These are phyloP conservation scores for Kwoniella bestiolae DNA, from an alignment of 768 basidiomycete species.

Conservation along the genomic window DNA sequence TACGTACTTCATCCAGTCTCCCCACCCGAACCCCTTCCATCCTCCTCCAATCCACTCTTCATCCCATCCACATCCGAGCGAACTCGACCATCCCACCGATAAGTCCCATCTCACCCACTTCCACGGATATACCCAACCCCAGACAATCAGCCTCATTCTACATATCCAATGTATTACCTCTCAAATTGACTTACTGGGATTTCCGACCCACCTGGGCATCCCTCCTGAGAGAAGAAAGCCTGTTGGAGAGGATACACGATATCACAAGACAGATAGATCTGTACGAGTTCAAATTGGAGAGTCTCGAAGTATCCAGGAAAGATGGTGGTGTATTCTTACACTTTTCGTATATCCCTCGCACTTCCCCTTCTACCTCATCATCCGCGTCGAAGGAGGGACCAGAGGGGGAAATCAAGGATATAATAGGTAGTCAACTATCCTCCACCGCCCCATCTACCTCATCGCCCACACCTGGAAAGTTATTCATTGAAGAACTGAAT, in stretches of 20 bases:
- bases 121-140: background rate
- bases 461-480: conserved; percentile 32
- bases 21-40: too few relatives aligned
- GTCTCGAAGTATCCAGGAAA: conserved; percentile 50
- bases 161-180: conserved; percentile 56
- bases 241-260: conserved; percentile 52
- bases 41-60: background rate
- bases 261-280: conserved; percentile 42
- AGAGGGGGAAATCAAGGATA: conserved; percentile 8
- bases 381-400: background rate
- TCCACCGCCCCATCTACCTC: background rate
- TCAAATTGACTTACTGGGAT: conserved; percentile 48
- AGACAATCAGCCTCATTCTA: conserved; percentile 45
- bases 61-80: background rate
- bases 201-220: conserved; percentile 39
- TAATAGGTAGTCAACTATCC: background rate
- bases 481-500: conserved; percentile 49
- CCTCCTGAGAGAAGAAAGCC: conserved; percentile 41
- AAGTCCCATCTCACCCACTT: conserved; percentile 1
- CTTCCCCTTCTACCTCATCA: background rate
- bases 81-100: conserved; percentile 6
- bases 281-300: conserved; percentile 49
- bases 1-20: background rate
- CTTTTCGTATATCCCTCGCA: conserved; percentile 52
- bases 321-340: conserved; percentile 56